These are phyloP conservation scores for Mycena vulgaris DNA, from an alignment of 768 basidiomycete species.

Conservation along the genomic window DNA sequence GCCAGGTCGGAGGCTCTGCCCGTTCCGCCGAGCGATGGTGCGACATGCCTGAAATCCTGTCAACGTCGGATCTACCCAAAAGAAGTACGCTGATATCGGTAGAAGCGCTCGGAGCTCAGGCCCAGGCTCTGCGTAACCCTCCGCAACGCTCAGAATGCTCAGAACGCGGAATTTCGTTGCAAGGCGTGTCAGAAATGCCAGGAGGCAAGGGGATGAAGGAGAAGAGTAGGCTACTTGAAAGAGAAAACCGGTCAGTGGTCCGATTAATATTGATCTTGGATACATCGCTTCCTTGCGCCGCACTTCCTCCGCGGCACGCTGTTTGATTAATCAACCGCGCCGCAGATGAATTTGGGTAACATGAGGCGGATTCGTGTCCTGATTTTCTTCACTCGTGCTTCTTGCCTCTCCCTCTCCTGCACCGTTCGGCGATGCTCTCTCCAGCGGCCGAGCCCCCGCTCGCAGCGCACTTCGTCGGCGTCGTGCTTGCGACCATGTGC, in stretches of 20 bases:
- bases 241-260: not conserved
- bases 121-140: not conserved
- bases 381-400: conserved; percentile 27
- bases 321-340: not conserved
- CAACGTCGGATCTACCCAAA: not conserved
- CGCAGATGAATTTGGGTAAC: conserved; percentile 12
- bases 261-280: conserved; percentile 6
- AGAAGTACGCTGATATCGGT: not conserved
- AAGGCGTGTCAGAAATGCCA: conserved; percentile 1
- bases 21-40: conserved; percentile 19
- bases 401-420: conserved; percentile 19
- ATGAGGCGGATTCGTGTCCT: conserved; percentile 28
- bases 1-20: conserved; percentile 9
- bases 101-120: not conserved
- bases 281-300: conserved; percentile 16
- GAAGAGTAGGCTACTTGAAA: not conserved
- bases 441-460: conserved; percentile 13
- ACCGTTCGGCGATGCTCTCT: conserved; percentile 16
- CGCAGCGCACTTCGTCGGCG: conserved; percentile 42
- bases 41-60: not conserved
- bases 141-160: not conserved
- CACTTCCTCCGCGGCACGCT: conserved; percentile 25
- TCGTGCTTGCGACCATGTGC: conserved; percentile 50
- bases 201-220: conserved; percentile 13
- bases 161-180: too few species aligned